These are phyloP conservation scores for Dictyostelium citrinum DNA, from an alignment of 78 protist genomes.

Conservation along the genomic window DNA sequence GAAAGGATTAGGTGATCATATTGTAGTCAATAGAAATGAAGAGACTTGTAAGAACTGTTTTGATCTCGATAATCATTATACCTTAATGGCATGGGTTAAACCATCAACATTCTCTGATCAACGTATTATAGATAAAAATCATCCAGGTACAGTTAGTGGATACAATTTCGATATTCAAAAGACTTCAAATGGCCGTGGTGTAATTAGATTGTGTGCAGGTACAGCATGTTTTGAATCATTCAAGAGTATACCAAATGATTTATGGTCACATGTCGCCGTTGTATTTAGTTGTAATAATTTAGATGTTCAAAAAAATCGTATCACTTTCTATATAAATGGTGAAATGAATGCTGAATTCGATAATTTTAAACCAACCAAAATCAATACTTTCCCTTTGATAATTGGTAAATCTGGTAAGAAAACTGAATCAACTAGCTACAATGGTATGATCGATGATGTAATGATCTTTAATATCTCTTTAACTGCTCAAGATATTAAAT, in stretches of 20 bases:
- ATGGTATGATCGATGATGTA: conserved; percentile 33
- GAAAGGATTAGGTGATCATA: conserved; percentile 53
- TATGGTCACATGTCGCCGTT: conserved; percentile 46
- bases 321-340: conserved; percentile 35
- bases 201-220: conserved; percentile 25
- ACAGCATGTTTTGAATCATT: not conserved
- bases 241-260: not conserved
- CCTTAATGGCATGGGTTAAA: conserved; percentile 58
- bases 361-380: conserved; percentile 4
- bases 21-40: not conserved
- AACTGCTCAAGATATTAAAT: not conserved
- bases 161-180: conserved; percentile 48
- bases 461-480: conserved; percentile 37
- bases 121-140: conserved; percentile 38
- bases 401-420: not conserved
- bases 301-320: not conserved
- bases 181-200: not conserved
- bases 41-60: not conserved
- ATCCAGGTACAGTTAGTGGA: not conserved
- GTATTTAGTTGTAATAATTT: not conserved
- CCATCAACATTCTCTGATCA: conserved; percentile 52
- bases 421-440: not conserved
- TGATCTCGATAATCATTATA: conserved; percentile 1
- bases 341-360: not conserved
- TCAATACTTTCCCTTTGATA: not conserved